phyloP scores from a whole-genome alignment of 352 stramenopile species.

The Globisporangium uncinulatum region DNA sequence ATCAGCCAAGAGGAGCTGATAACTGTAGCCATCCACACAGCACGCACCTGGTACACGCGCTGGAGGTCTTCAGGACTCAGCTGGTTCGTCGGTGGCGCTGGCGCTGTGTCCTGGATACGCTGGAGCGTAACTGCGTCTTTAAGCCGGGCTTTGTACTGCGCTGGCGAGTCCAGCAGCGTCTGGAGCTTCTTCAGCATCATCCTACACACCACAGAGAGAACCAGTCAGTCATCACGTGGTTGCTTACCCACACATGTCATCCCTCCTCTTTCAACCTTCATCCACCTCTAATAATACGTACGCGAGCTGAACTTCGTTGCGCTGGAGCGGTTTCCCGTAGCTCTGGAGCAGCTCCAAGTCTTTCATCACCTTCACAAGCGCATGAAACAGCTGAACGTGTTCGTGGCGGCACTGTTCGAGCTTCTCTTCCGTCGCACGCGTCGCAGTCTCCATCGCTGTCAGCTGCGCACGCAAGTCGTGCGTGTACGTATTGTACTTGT shows the following conservation, averaged over 20 bases:
- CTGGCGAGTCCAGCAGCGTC: slow-evolving; percentile 68
- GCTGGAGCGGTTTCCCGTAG: slow-evolving; percentile 78
- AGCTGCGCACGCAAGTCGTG: slow-evolving; percentile 69
- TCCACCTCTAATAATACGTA: slow-evolving; percentile 26
- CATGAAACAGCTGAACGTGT: slow-evolving; percentile 80
- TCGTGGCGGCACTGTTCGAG: slow-evolving; percentile 80
- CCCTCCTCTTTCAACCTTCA: neutral
- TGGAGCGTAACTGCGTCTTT: slow-evolving; percentile 75
- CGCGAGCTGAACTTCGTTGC: slow-evolving; percentile 70
- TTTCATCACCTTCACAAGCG: slow-evolving; percentile 79
- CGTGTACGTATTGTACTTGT: slow-evolving; percentile 80
- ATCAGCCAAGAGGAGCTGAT: neutral
- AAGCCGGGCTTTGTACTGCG: slow-evolving; percentile 83
- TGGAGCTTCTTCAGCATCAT: slow-evolving; percentile 83
- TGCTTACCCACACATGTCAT: neutral
- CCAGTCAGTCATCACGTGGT: neutral
- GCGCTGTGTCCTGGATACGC: slow-evolving; percentile 51
- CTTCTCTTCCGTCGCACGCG: slow-evolving; percentile 76
- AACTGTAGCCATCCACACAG: too few species aligned
- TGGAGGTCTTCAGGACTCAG: slow-evolving; percentile 72
- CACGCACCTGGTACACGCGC: slow-evolving; percentile 37
- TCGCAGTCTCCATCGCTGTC: slow-evolving; percentile 79
- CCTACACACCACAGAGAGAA: slow-evolving; percentile 19
- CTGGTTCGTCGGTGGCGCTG: slow-evolving; percentile 31
- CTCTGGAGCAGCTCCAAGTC: slow-evolving; percentile 86